Evolutionary conservation across 1,284 basidiomycete genomes (phyloP).

Genomic region (Pascua sp.): DNA sequence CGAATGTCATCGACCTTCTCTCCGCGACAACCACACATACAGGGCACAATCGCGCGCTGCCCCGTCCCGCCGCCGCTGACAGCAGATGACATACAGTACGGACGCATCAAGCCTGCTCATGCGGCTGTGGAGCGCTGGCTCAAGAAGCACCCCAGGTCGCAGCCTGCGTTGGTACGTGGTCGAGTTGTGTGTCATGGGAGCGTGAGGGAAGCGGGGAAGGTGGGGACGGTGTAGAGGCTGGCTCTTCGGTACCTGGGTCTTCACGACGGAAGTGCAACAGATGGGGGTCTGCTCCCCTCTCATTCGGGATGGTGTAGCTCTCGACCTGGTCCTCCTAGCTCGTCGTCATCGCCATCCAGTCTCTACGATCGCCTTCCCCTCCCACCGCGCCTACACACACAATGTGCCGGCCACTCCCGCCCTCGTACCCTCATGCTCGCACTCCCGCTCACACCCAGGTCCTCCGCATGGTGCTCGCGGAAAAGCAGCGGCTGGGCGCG

Average conservation of each 20-base stretch:
- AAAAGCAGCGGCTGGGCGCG: constrained; percentile 14
- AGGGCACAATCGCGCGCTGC: not conserved
- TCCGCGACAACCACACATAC: not conserved
- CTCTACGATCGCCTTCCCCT: too few relatives aligned
- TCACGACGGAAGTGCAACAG: not conserved
- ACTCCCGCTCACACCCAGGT: constrained; percentile 12
- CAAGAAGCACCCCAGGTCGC: constrained; percentile 42
- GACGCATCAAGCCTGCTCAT: constrained; percentile 26
- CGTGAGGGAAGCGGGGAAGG: not conserved
- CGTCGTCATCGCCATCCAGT: too few relatives aligned
- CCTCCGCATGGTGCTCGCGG: constrained; percentile 33
- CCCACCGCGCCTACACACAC: not conserved
- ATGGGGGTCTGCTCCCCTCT: not conserved
- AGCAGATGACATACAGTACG: constrained; percentile 32
- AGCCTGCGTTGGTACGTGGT: constrained; percentile 30
- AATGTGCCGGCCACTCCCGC: not conserved
- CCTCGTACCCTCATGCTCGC: not conserved
- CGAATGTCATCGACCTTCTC: not conserved
- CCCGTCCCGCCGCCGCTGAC: not conserved
- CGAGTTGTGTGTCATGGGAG: not conserved
- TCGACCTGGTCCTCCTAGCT: too few relatives aligned
- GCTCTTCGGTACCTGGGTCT: too few relatives aligned
- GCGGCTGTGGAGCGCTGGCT: constrained; percentile 28
- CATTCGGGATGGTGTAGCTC: too few relatives aligned
- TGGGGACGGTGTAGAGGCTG: not conserved